Conservation (phyloP, 2,329 filamentous ascomycete species). For the Ceratocystis papillata region DNA sequence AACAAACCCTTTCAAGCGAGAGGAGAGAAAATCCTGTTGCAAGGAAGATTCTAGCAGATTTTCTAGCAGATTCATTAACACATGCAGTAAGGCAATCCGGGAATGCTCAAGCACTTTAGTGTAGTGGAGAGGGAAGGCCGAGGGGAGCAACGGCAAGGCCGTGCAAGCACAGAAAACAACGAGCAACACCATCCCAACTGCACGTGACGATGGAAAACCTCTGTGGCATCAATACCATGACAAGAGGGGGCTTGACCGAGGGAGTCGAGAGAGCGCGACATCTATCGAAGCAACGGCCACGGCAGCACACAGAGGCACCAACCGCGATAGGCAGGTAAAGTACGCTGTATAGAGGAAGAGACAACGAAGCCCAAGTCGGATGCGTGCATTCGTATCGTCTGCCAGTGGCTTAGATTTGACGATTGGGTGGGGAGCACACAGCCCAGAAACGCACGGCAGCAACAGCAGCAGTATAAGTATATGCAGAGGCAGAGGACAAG, state of each 20-base stretch:
- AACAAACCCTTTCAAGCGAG: not conserved
- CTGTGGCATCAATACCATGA: too few relatives aligned
- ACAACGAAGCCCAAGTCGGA: not conserved
- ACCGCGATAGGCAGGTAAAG: not conserved
- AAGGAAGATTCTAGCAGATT: conserved; percentile 1
- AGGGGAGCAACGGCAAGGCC: not conserved
- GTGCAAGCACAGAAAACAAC: not conserved
- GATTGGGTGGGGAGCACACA: not conserved
- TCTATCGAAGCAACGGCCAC: not conserved
- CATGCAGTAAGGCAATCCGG: not conserved
- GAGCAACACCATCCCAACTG: not conserved
- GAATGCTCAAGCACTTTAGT: not conserved
- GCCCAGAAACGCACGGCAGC: not conserved
- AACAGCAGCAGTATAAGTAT: too few relatives aligned
- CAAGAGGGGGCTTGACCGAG: too few relatives aligned
- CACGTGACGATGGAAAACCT: not conserved
- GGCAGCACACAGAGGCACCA: not conserved
- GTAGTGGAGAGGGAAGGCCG: not conserved
- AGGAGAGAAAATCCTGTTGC: not conserved
- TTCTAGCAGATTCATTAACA: not conserved
- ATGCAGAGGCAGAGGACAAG: not conserved
- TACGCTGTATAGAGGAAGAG: not conserved
- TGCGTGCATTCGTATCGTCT: not conserved
- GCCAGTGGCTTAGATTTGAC: not conserved
- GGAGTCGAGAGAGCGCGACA: too few relatives aligned